Conservation (phyloP, 257 asterid genomes). For the Gynochthodes officinalis region DNA sequence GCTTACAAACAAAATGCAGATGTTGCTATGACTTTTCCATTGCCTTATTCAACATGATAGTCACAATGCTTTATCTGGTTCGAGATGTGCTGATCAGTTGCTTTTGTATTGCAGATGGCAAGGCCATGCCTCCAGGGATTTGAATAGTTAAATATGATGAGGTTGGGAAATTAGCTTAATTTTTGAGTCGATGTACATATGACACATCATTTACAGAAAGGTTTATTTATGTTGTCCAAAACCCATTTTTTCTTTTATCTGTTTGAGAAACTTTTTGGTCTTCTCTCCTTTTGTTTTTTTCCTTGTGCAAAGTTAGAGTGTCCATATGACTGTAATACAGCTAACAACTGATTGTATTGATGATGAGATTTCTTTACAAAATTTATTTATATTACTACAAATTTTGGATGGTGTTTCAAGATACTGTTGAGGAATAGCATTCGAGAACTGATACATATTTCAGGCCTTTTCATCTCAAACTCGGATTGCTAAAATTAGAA, state of each 20-base stretch:
- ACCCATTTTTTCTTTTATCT: slow-evolving; percentile 2
- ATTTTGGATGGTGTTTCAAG: neutral
- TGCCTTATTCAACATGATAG: neutral
- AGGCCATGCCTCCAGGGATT: slow-evolving; percentile 76
- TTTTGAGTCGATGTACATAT: slow-evolving; percentile 44
- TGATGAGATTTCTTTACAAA: neutral
- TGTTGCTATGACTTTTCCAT: neutral
- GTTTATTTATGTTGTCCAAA: slow-evolving; percentile 26
- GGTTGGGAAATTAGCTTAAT: slow-evolving; percentile 23
- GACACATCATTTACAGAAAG: slow-evolving; percentile 24
- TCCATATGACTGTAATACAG: slow-evolving; percentile 1
- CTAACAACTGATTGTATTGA: neutral
- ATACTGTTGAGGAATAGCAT: neutral
- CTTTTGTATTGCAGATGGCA: slow-evolving; percentile 73
- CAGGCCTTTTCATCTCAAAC: neutral
- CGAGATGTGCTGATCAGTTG: slow-evolving; percentile 11
- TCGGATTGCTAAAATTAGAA: too few species aligned
- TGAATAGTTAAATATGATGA: slow-evolving; percentile 47
- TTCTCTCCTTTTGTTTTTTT: neutral
- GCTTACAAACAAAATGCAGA: neutral
- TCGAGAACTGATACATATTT: neutral
- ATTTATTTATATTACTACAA: neutral
- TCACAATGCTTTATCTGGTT: neutral
- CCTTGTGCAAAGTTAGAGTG: slow-evolving; percentile 10
- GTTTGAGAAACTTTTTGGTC: neutral